phyloP scores from a whole-genome alignment of 2,329 filamentous ascomycete genomes.

The Aschersonia sp. region DNA sequence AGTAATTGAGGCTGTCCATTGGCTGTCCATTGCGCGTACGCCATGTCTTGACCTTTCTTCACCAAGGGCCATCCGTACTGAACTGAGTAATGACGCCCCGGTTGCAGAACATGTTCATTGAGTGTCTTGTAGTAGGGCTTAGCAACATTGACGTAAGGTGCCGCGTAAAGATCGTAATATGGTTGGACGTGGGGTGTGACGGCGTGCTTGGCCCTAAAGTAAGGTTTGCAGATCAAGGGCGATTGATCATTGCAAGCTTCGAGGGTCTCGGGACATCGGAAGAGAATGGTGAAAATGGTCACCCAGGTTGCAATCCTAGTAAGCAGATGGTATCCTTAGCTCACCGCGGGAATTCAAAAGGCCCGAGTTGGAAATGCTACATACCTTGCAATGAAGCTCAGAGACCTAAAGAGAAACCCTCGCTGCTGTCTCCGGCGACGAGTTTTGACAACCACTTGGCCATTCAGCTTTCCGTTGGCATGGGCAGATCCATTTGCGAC shows the following conservation, averaged over 20 bases:
- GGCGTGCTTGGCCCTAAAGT: constrained; percentile 49
- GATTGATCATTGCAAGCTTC: constrained; percentile 54
- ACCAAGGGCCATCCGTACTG: constrained; percentile 65
- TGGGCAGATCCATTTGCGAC: constrained; percentile 28
- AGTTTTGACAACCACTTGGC: constrained; percentile 9
- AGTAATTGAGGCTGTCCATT: constrained; percentile 61
- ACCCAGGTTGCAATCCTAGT: constrained; percentile 73
- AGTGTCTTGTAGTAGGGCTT: constrained; percentile 59
- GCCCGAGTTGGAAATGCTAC: constrained; percentile 4
- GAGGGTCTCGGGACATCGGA: constrained; percentile 64
- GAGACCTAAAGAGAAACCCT: constrained; percentile 20
- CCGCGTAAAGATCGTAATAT: constrained; percentile 74
- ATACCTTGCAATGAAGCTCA: constrained; percentile 42
- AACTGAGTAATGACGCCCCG: constrained; percentile 50
- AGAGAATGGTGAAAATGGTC: constrained; percentile 61
- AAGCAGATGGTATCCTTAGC: not conserved
- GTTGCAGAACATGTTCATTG: constrained; percentile 52
- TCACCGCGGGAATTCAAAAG: not conserved
- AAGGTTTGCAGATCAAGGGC: constrained; percentile 70
- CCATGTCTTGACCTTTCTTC: constrained; percentile 50
- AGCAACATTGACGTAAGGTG: constrained; percentile 63
- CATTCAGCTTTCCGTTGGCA: constrained; percentile 17
- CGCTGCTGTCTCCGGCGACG: constrained; percentile 9
- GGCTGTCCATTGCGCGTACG: constrained; percentile 62
- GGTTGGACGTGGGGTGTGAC: constrained; percentile 65